Conservation (phyloP, 352 stramenopile species). For the Aphanomyces euteiches region DNA sequence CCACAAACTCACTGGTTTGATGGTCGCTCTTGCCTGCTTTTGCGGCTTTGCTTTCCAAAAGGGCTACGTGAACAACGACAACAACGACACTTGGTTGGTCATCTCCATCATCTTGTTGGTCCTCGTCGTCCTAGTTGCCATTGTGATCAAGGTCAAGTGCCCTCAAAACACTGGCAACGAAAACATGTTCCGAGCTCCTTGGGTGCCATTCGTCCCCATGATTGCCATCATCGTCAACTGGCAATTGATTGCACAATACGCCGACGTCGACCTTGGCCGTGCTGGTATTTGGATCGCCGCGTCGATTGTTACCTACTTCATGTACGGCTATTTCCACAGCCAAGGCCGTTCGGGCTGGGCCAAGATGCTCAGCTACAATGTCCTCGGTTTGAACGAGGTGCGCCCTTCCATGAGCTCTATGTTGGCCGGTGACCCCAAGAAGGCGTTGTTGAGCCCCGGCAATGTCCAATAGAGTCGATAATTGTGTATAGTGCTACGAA, state of each 20-base stretch:
- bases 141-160: constrained; percentile 41
- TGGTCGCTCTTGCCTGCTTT: constrained; percentile 40
- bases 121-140: background rate
- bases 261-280: constrained; percentile 47
- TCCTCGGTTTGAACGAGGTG: constrained; percentile 44
- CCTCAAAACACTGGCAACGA: constrained; percentile 46
- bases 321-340: constrained; percentile 69
- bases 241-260: constrained; percentile 63
- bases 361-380: constrained; percentile 41
- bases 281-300: constrained; percentile 51
- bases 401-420: constrained; percentile 47
- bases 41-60: constrained; percentile 65
- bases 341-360: constrained; percentile 61
- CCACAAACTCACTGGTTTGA: constrained; percentile 43
- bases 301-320: constrained; percentile 67
- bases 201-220: constrained; percentile 66
- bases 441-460: constrained; percentile 3
- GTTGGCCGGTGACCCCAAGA: background rate
- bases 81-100: constrained; percentile 38
- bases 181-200: constrained; percentile 52
- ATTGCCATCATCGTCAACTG: constrained; percentile 63
- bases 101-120: constrained; percentile 21
- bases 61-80: constrained; percentile 51
- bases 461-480: constrained; percentile 1
- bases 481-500: too few species aligned